These are phyloP conservation scores for Ascochyta koolunga DNA, from an alignment of 2,329 filamentous ascomycete species.

Conservation along the genomic window DNA sequence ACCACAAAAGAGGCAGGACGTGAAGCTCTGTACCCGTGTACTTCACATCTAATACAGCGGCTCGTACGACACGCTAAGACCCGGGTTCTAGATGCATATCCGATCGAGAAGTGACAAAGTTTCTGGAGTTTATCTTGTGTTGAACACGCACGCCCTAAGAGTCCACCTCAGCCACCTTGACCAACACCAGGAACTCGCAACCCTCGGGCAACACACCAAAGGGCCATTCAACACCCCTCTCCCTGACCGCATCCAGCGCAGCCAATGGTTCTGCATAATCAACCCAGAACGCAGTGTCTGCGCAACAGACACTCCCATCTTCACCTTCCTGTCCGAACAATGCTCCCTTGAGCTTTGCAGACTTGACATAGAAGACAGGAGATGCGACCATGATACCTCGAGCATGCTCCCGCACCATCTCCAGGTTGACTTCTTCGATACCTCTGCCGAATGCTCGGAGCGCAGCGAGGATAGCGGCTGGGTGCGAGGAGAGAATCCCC, in stretches of 20 bases:
- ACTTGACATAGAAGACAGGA: neutral
- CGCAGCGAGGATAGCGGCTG: neutral
- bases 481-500: constrained; percentile 1
- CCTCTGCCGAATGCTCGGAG: neutral
- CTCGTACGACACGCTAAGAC: too few relatives aligned
- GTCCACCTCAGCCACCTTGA: too few relatives aligned
- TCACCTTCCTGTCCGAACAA: neutral
- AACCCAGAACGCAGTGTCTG: neutral
- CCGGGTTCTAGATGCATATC: too few relatives aligned
- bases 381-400: neutral
- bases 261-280: neutral
- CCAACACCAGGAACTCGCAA: neutral
- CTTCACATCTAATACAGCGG: too few relatives aligned
- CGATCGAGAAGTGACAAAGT: too few relatives aligned
- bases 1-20: too few relatives aligned
- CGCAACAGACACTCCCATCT: neutral
- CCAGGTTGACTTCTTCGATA: neutral
- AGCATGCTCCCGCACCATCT: neutral
- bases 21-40: too few relatives aligned
- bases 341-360: neutral
- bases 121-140: too few relatives aligned
- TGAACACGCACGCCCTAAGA: too few relatives aligned
- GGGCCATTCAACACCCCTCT: neutral
- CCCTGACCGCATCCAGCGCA: neutral
- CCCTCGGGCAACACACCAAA: neutral